phyloP scores from a whole-genome alignment of 495 filamentous ascomycete species.

The Rostrohypoxylon terebratum region DNA sequence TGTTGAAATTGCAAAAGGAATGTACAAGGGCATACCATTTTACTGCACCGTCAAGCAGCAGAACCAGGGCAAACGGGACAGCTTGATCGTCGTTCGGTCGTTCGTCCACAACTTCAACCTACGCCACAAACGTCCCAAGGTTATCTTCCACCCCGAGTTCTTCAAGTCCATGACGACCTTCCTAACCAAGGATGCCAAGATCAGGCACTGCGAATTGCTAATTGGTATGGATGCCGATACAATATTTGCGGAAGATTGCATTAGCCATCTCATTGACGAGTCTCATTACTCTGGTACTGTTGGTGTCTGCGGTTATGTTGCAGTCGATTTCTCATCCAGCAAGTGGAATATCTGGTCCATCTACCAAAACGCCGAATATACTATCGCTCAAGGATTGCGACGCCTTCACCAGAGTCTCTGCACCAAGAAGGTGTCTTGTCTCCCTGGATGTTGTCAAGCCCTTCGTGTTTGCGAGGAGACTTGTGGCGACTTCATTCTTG shows the following conservation, averaged over 20 bases:
- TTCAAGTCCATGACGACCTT: constrained; percentile 43
- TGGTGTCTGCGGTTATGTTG: constrained; percentile 50
- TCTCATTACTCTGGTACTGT: constrained; percentile 42
- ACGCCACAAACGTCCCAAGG: constrained; percentile 33
- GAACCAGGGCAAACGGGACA: constrained; percentile 83
- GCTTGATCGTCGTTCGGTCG: constrained; percentile 80
- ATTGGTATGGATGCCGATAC: constrained; percentile 53
- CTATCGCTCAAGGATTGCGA: constrained; percentile 48
- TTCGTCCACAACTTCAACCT: constrained; percentile 80
- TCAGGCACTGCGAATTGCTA: constrained; percentile 43
- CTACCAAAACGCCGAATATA: constrained; percentile 50
- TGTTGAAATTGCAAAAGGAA: constrained; percentile 74
- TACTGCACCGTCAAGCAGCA: constrained; percentile 74
- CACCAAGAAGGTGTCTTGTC: constrained; percentile 51
- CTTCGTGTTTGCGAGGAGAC: constrained; percentile 50
- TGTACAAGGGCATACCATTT: constrained; percentile 72
- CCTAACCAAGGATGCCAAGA: constrained; percentile 37
- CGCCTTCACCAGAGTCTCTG: constrained; percentile 47
- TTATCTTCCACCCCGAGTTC: constrained; percentile 46
- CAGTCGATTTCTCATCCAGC: constrained; percentile 42
- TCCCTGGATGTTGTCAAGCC: constrained; percentile 50
- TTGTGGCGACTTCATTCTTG: constrained; percentile 49
- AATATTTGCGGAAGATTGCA: constrained; percentile 45
- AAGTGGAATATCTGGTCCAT: constrained; percentile 45
- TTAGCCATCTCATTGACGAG: constrained; percentile 44